phyloP scores from a whole-genome alignment of 208 protist species.

The Leishmania aethiopica region DNA sequence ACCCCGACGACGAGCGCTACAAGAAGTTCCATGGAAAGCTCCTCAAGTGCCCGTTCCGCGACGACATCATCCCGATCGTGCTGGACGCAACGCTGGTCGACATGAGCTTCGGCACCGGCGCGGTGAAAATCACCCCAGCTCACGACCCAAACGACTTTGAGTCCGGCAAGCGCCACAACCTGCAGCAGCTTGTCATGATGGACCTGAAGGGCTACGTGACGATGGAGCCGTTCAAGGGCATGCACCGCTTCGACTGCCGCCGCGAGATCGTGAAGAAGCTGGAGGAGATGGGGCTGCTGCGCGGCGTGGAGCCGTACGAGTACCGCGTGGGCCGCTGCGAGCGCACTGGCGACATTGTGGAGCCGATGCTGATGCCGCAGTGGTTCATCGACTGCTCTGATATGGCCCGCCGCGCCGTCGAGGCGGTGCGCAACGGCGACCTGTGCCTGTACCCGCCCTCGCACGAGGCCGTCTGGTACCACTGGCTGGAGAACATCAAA shows the following conservation, averaged over 20 bases:
- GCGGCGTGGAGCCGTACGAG: constrained; percentile 91
- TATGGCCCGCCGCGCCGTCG: constrained; percentile 84
- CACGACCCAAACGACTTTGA: constrained; percentile 99
- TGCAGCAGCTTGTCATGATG: constrained; percentile 96
- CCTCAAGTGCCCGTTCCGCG: constrained; percentile 97
- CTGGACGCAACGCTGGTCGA: constrained; percentile 97
- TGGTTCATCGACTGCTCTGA: constrained; percentile 98
- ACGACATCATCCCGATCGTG: constrained; percentile 97
- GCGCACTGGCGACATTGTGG: constrained; percentile 98
- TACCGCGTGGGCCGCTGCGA: constrained; percentile 97
- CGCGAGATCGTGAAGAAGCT: constrained; percentile 91
- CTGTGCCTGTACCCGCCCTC: constrained; percentile 94
- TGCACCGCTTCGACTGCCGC: constrained; percentile 97
- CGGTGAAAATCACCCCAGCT: constrained; percentile 98
- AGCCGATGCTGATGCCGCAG: constrained; percentile 99
- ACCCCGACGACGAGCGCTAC: constrained; percentile 98
- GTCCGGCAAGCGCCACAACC: constrained; percentile 95
- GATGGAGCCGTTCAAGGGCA: constrained; percentile 93
- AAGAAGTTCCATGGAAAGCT: constrained; percentile 96
- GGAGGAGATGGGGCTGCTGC: constrained; percentile 91
- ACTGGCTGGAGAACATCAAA: constrained; percentile 97
- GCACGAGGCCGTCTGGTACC: constrained; percentile 95
- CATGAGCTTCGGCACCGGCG: constrained; percentile 98
- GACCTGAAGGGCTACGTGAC: constrained; percentile 96
- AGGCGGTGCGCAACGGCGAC: constrained; percentile 87